Base-by-base conservation (phyloP, 208 protist species). In the Endotrypanum monterogeii region DNA sequence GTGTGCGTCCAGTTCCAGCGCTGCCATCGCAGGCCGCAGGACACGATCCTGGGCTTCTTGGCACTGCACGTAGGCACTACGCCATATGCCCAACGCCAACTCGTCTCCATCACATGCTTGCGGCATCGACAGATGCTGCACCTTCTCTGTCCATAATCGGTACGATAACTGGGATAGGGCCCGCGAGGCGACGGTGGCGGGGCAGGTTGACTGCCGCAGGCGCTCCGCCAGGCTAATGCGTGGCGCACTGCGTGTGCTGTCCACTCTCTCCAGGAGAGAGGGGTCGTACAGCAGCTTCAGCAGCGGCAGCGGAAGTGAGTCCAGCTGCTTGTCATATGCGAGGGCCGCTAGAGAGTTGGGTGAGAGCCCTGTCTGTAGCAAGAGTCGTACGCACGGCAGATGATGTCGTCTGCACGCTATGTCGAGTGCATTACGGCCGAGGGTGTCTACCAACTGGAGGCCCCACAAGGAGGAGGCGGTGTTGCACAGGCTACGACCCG, bases 11-110 rank as follows among this genome's bases (percentile, higher is more conserved):
- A 83, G 83, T 71, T 86, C 83, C n/a, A 93, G 48, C 0, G 84
- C 83, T 3, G 89, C 84, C n/a, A 93, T 75, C 14, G 83, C 58
- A 18, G 79, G 79, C 12, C 89, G 85, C 78, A 93, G 76, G 16
- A 93, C 82, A 14, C 78, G 79, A 70, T 93, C 88, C 35, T 88
- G 83, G 16, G 80, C 73, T 1, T 73, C 62, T 54, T 54, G 65
- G 48, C 61, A 82, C 66, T 44, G 63, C 62, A 32, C 41, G 57
- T 80, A 80, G 16, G 54, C 69, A 1, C 5, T 32, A 46, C 18
- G 50, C 76, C 76, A 80, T 55, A 32, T 23, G n/a, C 12, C 37
- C 39, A 55, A 37, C 25, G n/a, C 30, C 20, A 73, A 41, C 9
- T 25, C 25, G 7, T 51, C n/a, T 14, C 25, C 68, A 39, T 37